phyloP scores from a whole-genome alignment of 768 basidiomycete genomes.

The Scleroderma bovista region DNA sequence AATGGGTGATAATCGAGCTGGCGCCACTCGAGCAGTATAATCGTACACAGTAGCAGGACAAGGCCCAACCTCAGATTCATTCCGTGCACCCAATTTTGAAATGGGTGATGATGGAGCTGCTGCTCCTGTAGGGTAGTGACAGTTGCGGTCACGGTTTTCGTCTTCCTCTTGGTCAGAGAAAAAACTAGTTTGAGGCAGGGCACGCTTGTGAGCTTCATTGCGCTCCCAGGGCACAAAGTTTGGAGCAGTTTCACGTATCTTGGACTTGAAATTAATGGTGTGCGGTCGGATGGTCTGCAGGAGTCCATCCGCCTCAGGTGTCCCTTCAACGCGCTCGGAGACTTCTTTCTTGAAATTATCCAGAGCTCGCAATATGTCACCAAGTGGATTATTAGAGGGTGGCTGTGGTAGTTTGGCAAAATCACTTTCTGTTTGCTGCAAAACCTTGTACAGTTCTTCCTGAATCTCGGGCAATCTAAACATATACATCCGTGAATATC shows the following conservation, averaged over 20 bases:
- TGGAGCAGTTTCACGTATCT: constrained; percentile 50
- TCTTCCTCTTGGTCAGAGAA: constrained; percentile 38
- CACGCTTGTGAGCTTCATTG: neutral
- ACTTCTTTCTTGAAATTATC: constrained; percentile 44
- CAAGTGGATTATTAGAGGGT: constrained; percentile 50
- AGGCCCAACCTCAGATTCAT: no score
- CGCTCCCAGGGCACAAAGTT: constrained; percentile 48
- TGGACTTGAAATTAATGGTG: neutral
- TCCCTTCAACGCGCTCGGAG: constrained; percentile 42
- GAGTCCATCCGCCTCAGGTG: constrained; percentile 46
- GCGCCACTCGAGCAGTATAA: no score
- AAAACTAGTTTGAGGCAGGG: constrained; percentile 23
- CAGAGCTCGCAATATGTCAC: constrained; percentile 48
- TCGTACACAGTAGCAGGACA: no score
- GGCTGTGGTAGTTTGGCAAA: constrained; percentile 38
- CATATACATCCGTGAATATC: neutral
- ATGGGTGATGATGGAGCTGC: no score
- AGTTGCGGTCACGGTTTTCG: neutral
- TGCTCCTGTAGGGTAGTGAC: neutral
- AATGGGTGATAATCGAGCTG: no score
- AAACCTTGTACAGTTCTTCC: constrained; percentile 46
- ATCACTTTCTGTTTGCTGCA: constrained; percentile 34
- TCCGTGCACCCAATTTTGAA: no score
- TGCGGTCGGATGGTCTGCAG: constrained; percentile 49
- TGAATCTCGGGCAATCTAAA: constrained; percentile 58